Base-by-base conservation (phyloP, 345 rosid species). In the Salix caprea region DNA sequence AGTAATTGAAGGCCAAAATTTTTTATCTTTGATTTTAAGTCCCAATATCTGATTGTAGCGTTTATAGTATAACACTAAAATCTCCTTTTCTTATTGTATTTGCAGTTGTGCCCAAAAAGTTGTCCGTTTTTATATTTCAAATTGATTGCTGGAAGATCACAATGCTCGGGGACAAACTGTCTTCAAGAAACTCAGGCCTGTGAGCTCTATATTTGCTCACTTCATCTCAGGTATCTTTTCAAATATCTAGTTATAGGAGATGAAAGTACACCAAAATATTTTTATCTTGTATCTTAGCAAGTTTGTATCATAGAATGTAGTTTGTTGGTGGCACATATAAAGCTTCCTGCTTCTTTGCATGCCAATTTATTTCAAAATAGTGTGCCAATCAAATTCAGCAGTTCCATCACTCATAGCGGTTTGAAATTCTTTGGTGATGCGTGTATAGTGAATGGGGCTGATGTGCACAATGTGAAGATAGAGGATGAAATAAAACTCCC, bases 91-190 rank as follows among this genome's bases (percentile, higher is more conserved):
- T 56, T 58, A 44, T 65, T 21, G 39, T 36, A 48, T 46, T 40
- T 79, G 76, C 89, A 96, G 97, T 90, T 84, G 96, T 96, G 75
- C 92, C 99, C 4, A 92, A 93, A 85, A 93, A 80, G 84, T 77
- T 12, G 46, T 92, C 97, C 23, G 85, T 92, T 71, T 92, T 96
- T 77, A 76, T 86, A 74, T 69, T 93, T 78, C 95, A 88, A 86
- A 88, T 88, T 40, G 90, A 92, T 75, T 82, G 91, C 87, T 92
- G 94, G 98, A 93, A 93, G 73, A 79, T 93, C 39, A 90, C 95
- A 14, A 54, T 96, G 69, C 88, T 76, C 14, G 98, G 99, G 26
- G 95, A 92, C 86, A 93, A 91, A 84, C 91, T 96, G 73, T 77
- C 82, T 77, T 89, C 91, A 70, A 84, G 97, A 87, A 87, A 86